Conservation (phyloP, 208 protist species). For the Zelonia costaricensis region DNA sequence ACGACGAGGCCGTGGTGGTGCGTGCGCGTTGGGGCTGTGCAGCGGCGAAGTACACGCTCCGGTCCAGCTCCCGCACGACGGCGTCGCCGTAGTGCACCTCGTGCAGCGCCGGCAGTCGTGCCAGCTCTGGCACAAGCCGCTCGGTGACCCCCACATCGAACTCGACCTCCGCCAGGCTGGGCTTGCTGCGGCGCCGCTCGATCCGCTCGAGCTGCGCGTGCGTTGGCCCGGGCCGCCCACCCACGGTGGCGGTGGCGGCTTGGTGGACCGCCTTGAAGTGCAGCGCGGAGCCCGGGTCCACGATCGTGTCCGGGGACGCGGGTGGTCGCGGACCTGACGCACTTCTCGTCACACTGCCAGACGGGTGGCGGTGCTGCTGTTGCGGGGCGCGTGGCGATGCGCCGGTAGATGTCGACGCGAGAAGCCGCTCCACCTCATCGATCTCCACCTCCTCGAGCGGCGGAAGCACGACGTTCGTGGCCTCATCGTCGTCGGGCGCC, state of each 20-base stretch:
- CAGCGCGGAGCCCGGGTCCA: constrained; percentile 12
- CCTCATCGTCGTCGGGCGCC: not conserved
- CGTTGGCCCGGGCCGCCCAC: constrained; percentile 4
- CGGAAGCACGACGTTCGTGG: not conserved
- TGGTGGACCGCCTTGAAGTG: constrained; percentile 23
- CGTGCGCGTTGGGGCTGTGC: not conserved
- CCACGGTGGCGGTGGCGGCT: not conserved
- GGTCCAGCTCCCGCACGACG: constrained; percentile 74
- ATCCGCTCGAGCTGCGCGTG: constrained; percentile 39
- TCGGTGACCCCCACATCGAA: constrained; percentile 81
- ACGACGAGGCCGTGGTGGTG: not conserved
- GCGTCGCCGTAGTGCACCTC: constrained; percentile 87
- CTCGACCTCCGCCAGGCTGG: constrained; percentile 60
- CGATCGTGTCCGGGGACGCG: not conserved
- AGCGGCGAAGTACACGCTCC: constrained; percentile 42
- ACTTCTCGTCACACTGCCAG: not conserved
- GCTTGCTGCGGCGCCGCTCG: constrained; percentile 77
- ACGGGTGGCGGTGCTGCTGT: not conserved
- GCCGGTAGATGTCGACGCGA: constrained; percentile 7
- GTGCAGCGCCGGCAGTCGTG: constrained; percentile 69
- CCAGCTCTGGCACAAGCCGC: constrained; percentile 72
- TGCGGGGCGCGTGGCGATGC: not conserved
- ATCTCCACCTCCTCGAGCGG: not conserved
- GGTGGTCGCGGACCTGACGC: not conserved
- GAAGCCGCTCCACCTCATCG: constrained; percentile 29